These are phyloP conservation scores for Andrographis paniculata DNA, from an alignment of 305 asterid species.

Conservation along the genomic window DNA sequence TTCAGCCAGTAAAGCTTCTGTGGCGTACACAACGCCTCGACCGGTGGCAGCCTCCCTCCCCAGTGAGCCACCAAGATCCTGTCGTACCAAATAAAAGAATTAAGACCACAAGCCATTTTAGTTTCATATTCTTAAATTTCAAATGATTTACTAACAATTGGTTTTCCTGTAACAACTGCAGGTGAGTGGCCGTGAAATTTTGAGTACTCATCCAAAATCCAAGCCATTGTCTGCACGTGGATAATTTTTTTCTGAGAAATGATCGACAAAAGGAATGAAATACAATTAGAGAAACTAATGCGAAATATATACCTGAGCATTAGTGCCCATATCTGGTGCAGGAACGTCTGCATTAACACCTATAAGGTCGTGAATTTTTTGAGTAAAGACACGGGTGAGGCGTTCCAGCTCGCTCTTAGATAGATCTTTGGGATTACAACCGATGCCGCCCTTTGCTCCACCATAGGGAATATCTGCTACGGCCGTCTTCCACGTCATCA, in stretches of 20 bases:
- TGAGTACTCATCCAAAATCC: conserved; percentile 97
- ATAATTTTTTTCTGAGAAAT: background rate
- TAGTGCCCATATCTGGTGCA: conserved; percentile 26
- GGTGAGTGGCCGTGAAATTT: conserved; percentile 95
- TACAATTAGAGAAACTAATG: conserved; percentile 1
- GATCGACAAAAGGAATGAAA: conserved; percentile 6
- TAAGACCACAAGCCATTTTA: conserved; percentile 4
- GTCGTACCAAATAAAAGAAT: conserved; percentile 16
- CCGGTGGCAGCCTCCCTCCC: conserved; percentile 98
- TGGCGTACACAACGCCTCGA: conserved; percentile 91
- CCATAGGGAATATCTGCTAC: conserved; percentile 91
- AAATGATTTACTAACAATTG: conserved; percentile 55
- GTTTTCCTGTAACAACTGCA: conserved; percentile 95
- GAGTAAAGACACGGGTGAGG: conserved; percentile 91
- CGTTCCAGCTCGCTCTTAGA: conserved; percentile 76
- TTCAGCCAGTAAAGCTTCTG: conserved; percentile 86
- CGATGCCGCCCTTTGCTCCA: conserved; percentile 61
- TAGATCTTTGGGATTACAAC: conserved; percentile 63
- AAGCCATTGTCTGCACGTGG: conserved; percentile 92
- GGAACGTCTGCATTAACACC: conserved; percentile 90
- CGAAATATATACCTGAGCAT: conserved; percentile 1
- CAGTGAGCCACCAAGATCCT: conserved; percentile 96
- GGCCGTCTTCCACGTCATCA: conserved; percentile 99
- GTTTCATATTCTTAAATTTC: background rate
- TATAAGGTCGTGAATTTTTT: conserved; percentile 89